phyloP scores from a whole-genome alignment of 1,139 yeast genomes.

The Yamadazyma epiphylla region DNA sequence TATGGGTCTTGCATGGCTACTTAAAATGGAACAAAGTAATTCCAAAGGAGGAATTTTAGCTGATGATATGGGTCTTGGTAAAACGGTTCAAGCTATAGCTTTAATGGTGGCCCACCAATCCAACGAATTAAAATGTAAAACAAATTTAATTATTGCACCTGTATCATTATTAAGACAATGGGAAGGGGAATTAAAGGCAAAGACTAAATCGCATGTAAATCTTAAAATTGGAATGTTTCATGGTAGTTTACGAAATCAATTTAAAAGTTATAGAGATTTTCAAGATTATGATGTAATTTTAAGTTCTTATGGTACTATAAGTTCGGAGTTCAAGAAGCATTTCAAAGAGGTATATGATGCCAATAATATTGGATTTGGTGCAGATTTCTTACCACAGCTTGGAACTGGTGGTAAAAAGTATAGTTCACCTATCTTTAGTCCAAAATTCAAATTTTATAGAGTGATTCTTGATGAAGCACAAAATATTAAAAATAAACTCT shows the following conservation, averaged over 20 bases:
- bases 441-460: constrained; percentile 57
- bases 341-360: constrained; percentile 33
- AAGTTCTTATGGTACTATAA: constrained; percentile 73
- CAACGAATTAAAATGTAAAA: constrained; percentile 30
- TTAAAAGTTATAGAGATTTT: constrained; percentile 43
- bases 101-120: constrained; percentile 58
- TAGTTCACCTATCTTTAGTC: constrained; percentile 62
- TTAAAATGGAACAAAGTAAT: constrained; percentile 56
- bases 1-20: constrained; percentile 79
- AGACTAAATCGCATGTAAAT: constrained; percentile 46
- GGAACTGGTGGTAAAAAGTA: constrained; percentile 41
- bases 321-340: constrained; percentile 68
- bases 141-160: constrained; percentile 81
- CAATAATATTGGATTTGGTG: constrained; percentile 16
- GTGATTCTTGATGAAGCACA: constrained; percentile 91
- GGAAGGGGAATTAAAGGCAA: constrained; percentile 69
- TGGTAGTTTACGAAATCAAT: constrained; percentile 40
- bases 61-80: constrained; percentile 95
- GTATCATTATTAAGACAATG: constrained; percentile 82
- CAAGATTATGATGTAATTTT: constrained; percentile 65
- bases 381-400: constrained; percentile 37
- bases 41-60: constrained; percentile 79
- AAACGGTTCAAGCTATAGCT: constrained; percentile 80
- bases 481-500: constrained; percentile 67
- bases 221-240: constrained; percentile 61